Percentiles rank a stretch among this genome's conserved stretches.
Evolutionary conservation across 169 alveolate species (phyloP).

Genomic region (Miamiensis avidus): DNA sequence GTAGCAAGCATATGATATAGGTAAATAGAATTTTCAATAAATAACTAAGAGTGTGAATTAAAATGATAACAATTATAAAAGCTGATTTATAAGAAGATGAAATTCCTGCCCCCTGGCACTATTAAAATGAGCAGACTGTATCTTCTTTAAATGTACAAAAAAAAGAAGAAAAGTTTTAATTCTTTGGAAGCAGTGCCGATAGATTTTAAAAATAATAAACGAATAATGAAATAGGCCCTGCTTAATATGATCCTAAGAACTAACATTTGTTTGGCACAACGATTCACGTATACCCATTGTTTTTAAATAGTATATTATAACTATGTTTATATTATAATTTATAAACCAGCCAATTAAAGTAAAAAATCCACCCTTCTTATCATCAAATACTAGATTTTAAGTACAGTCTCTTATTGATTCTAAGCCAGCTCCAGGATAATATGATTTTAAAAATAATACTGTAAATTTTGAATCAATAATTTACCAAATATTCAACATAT

Average conservation of each 20-base stretch:
- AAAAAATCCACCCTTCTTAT: slow-evolving; percentile 20
- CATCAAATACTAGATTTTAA: slow-evolving; percentile 17
- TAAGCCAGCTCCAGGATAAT: slow-evolving; percentile 23
- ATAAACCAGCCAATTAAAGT: no score
- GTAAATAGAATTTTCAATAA: background rate
- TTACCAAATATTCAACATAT: no score
- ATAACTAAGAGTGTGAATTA: no score
- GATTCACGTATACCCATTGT: no score
- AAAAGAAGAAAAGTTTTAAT: slow-evolving; percentile 23
- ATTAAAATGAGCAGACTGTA: background rate
- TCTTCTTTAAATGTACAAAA: slow-evolving; percentile 1
- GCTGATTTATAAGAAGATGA: background rate
- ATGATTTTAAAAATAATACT: background rate
- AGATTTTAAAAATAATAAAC: slow-evolving; percentile 1
- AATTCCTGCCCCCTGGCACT: slow-evolving; percentile 21
- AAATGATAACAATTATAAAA: no score
- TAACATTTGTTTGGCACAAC: background rate
- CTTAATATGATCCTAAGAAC: slow-evolving; percentile 2
- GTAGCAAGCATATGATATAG: background rate
- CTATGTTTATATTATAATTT: no score
- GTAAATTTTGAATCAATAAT: background rate
- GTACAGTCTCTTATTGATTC: background rate
- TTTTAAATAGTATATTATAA: no score
- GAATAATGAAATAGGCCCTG: slow-evolving; percentile 11
- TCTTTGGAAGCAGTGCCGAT: slow-evolving; percentile 1